phyloP scores from a whole-genome alignment of 2,329 filamentous ascomycete genomes.

The Fusarium papillatum region DNA sequence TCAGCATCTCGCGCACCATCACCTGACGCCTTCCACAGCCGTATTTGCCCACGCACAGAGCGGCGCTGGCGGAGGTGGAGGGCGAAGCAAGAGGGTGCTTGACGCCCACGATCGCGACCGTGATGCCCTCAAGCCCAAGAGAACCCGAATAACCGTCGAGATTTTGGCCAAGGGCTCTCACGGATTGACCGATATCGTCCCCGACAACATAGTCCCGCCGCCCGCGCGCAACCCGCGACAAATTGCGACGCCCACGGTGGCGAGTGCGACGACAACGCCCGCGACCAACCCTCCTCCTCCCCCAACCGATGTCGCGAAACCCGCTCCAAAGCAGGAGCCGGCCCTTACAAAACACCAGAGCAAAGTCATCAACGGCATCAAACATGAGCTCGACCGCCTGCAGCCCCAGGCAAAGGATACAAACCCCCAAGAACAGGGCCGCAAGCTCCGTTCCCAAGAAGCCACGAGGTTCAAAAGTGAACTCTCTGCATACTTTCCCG shows the following conservation, averaged over 20 bases:
- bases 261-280: constrained; percentile 27
- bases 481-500: constrained; percentile 89
- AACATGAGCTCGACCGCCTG: constrained; percentile 70
- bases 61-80: constrained; percentile 50
- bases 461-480: constrained; percentile 92
- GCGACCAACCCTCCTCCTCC: constrained; percentile 33
- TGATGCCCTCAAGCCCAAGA: constrained; percentile 62
- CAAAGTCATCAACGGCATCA: constrained; percentile 73
- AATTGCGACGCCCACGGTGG: constrained; percentile 37
- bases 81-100: constrained; percentile 60
- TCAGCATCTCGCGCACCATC: constrained; percentile 50
- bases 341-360: constrained; percentile 64
- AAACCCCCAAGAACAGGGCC: constrained; percentile 71
- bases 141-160: constrained; percentile 66
- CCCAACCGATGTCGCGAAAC: constrained; percentile 25
- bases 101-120: constrained; percentile 59
- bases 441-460: constrained; percentile 88
- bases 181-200: constrained; percentile 30
- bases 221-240: constrained; percentile 42
- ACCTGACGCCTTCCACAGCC: constrained; percentile 45
- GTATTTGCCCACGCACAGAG: constrained; percentile 49
- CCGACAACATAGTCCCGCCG: constrained; percentile 45
- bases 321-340: constrained; percentile 42
- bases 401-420: constrained; percentile 62
- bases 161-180: constrained; percentile 56